Evolutionary conservation across 345 rosid species (phyloP), one percentile per base, ranked within the genome.

Genomic region (Jatropha curcas): DNA sequence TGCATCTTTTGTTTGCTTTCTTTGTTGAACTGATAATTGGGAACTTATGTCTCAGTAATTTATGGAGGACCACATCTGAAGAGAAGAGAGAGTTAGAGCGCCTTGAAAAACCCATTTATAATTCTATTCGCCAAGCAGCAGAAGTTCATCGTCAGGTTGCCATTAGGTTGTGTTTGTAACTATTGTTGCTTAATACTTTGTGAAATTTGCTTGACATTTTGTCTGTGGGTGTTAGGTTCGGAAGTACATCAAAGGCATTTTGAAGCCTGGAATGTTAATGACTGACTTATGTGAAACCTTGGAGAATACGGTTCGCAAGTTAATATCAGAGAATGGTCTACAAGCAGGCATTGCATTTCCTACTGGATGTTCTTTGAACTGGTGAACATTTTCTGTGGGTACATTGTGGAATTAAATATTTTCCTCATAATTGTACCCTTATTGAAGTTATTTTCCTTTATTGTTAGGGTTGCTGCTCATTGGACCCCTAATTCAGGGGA

Each of bases 281-380:
- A 92, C 91, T 58, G 99, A 92, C 80, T 83, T 91, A 41, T 92
- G 98, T 57, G 99, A 91, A 82, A 95, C 96, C 28, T 76, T 94
- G 74, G 98, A 95, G 83, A 80, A 92, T 74, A 85, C 86, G 31
- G 99, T 94, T 73, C 94, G 96, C 64, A 95, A 92, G 81, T 82
- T 95, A 60, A 92, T 95, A 80, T 81, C 91, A 1, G 96, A 93
- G 79, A 91, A 93, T 80, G 98, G 96, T 70, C 84, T 93, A 72
- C 91, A 96, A 87, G 99, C 99, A 35, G 97, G 98, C 83, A 93
- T 93, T 72, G 96, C 98, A 68, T 96, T 96, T 80, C 99, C 97
- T 74, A 93, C 99, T 5, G 99, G 99, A 85, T 96, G 99, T 84
- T 93, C 96, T 56, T 75, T 91, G 84, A 91, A 96, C 73, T 91